Evolutionary conservation across 2,329 filamentous ascomycete species (phyloP).

Genomic region (Diaporthe helianthi): DNA sequence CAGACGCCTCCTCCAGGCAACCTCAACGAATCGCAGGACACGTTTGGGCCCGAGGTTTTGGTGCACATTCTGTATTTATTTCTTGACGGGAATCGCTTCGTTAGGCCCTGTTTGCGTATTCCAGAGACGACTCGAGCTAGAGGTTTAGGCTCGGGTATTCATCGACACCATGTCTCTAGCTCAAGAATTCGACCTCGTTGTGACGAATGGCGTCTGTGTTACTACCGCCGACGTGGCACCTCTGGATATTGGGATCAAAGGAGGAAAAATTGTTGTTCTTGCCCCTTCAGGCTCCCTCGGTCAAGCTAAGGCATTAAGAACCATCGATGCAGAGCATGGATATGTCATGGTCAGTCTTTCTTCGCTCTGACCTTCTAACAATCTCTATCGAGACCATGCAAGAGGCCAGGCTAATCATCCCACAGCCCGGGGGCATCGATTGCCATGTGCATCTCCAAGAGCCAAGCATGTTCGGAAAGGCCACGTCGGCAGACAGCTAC

Average conservation of each 20-base stretch:
- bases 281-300: constrained; percentile 47
- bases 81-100: not conserved
- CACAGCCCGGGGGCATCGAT: constrained; percentile 49
- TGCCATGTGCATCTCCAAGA: constrained; percentile 50
- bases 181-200: constrained; percentile 47
- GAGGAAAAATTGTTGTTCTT: constrained; percentile 50
- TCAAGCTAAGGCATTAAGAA: constrained; percentile 39
- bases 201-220: constrained; percentile 52
- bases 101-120: not conserved
- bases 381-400: not conserved
- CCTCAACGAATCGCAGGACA: not conserved
- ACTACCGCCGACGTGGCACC: constrained; percentile 51
- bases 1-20: not conserved
- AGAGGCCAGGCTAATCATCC: not conserved
- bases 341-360: constrained; percentile 46
- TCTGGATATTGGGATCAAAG: constrained; percentile 51
- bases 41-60: not conserved
- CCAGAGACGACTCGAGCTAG: not conserved
- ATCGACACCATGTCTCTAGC: not conserved
- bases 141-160: not conserved
- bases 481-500: constrained; percentile 45
- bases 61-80: not conserved
- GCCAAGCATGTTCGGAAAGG: constrained; percentile 45
- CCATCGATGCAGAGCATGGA: constrained; percentile 51
- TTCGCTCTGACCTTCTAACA: not conserved